Conservation (phyloP, 2,329 filamentous ascomycete species). For the Pseudocercospora fuligena region DNA sequence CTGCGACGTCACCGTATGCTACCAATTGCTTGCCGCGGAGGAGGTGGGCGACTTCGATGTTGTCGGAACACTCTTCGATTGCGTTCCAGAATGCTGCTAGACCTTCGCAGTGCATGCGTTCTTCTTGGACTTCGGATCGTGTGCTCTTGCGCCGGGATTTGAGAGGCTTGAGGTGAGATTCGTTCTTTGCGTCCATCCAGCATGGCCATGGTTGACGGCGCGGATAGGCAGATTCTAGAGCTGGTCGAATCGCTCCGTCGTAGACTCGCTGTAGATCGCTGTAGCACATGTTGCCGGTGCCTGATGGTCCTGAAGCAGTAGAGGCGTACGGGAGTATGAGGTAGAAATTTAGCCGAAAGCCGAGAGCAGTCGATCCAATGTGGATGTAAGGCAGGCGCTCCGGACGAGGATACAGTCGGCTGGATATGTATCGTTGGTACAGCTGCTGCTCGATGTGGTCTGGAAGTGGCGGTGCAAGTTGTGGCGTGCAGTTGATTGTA, state of each 20-base stretch:
- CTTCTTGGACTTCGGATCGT: slow-evolving; percentile 22
- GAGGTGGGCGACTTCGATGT: slow-evolving; percentile 16
- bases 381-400: slow-evolving; percentile 30
- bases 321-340: slow-evolving; percentile 26
- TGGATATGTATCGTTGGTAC: slow-evolving; percentile 26
- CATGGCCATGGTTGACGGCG: slow-evolving; percentile 22
- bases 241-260: slow-evolving; percentile 25
- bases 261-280: slow-evolving; percentile 25
- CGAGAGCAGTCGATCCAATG: slow-evolving; percentile 28
- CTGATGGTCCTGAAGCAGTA: slow-evolving; percentile 11
- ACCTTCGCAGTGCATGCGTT: slow-evolving; percentile 29
- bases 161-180: slow-evolving; percentile 29
- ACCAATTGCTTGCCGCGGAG: slow-evolving; percentile 21
- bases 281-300: slow-evolving; percentile 23
- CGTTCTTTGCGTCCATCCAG: slow-evolving; percentile 32
- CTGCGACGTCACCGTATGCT: slow-evolving; percentile 23
- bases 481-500: slow-evolving; percentile 30
- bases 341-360: slow-evolving; percentile 31
- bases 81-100: slow-evolving; percentile 26
- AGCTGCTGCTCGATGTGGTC: slow-evolving; percentile 24
- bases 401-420: slow-evolving; percentile 20
- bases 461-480: slow-evolving; percentile 28
- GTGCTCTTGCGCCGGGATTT: slow-evolving; percentile 26
- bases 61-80: slow-evolving; percentile 21
- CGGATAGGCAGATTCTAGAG: slow-evolving; percentile 26